Evolutionary conservation across 768 basidiomycete genomes (phyloP).

Genomic region (Dioszegia crocea): DNA sequence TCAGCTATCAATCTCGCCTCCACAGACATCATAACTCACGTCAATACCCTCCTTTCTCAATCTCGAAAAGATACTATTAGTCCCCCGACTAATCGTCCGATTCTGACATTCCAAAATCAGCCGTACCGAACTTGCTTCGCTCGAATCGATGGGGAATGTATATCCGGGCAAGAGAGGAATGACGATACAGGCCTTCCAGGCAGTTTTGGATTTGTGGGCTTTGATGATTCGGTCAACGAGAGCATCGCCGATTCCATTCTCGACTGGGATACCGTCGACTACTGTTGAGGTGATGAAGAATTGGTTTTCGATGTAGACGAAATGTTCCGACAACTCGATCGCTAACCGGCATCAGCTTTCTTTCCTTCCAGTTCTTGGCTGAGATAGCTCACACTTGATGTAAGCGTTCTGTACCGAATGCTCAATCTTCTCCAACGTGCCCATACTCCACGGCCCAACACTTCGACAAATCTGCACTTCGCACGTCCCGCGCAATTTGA

Average conservation of each 20-base stretch:
- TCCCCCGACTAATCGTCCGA: conserved; percentile 78
- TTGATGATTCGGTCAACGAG: conserved; percentile 83
- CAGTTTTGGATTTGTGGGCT: conserved; percentile 71
- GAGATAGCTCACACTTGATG: conserved; percentile 61
- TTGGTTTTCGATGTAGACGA: conserved; percentile 86
- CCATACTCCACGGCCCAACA: conserved; percentile 93
- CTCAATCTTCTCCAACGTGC: conserved; percentile 76
- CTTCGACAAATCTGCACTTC: conserved; percentile 96
- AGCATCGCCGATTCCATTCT: conserved; percentile 93
- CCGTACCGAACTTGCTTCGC: conserved; percentile 86
- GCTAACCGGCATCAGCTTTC: conserved; percentile 55
- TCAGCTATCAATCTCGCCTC: background rate
- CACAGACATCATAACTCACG: conserved; percentile 53
- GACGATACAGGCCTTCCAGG: conserved; percentile 83
- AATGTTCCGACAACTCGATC: conserved; percentile 89
- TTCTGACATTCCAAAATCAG: conserved; percentile 96
- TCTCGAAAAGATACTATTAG: conserved; percentile 82
- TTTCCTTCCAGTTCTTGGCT: background rate
- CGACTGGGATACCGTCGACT: conserved; percentile 76
- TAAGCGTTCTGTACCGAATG: conserved; percentile 94
- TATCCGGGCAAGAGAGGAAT: conserved; percentile 92
- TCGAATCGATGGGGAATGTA: conserved; percentile 83
- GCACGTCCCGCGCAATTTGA: conserved; percentile 89
- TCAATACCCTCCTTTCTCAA: conserved; percentile 83
- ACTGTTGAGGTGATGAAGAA: conserved; percentile 61